Conservation (phyloP, 495 filamentous ascomycete species). For the Coniosporium apollinis region DNA sequence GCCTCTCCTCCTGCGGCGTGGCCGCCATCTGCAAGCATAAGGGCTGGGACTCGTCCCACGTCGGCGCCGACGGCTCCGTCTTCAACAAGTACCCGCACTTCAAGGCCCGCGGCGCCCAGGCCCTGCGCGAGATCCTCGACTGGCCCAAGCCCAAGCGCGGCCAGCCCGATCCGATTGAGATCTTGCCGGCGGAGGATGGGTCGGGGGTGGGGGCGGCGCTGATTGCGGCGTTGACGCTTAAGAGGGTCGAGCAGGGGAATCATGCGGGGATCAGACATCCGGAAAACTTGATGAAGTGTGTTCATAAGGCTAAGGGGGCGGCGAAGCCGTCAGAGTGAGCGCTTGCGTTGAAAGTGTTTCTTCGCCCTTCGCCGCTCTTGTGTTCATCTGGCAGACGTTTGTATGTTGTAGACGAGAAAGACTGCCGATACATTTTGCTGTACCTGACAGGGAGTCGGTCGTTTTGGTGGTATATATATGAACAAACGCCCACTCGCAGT, state of each 20-base stretch:
- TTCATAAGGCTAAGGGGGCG: no score
- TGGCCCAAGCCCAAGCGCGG: slow-evolving; percentile 53
- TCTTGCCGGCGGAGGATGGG: slow-evolving; percentile 82
- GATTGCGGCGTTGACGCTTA: slow-evolving; percentile 84
- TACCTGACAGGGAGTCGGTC: no score
- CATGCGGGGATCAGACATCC: slow-evolving; percentile 60
- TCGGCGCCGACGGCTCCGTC: slow-evolving; percentile 87
- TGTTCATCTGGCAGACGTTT: no score
- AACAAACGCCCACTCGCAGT: no score
- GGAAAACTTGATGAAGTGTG: slow-evolving; percentile 26
- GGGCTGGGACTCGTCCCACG: slow-evolving; percentile 69
- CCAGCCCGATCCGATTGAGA: slow-evolving; percentile 69
- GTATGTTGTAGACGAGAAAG: no score
- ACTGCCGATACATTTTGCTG: no score
- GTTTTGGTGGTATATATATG: no score
- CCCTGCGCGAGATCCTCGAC: slow-evolving; percentile 84
- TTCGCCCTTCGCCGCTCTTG: no score
- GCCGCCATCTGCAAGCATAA: slow-evolving; percentile 95
- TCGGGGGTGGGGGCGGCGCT: slow-evolving; percentile 90
- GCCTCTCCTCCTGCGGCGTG: slow-evolving; percentile 83
- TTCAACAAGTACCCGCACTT: slow-evolving; percentile 99
- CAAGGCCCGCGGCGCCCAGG: slow-evolving; percentile 74
- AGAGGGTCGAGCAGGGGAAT: slow-evolving; percentile 66
- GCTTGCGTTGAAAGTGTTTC: no score
- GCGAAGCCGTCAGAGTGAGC: no score